Evolutionary conservation across 2,329 filamentous ascomycete genomes (phyloP).

Genomic region (Aspergillus transmontanensis): DNA sequence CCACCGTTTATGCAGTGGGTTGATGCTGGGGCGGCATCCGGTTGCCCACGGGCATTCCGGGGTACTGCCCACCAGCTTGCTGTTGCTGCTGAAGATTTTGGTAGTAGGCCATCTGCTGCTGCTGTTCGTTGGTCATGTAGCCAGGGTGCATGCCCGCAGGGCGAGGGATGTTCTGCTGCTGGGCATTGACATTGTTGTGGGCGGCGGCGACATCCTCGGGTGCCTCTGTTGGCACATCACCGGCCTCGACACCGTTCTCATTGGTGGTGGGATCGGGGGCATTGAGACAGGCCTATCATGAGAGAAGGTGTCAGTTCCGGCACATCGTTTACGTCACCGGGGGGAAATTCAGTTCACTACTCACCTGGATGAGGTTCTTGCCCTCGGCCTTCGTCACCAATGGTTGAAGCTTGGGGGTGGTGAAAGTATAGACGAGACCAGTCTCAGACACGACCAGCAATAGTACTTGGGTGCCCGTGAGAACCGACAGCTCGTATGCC

Average conservation of each 20-base stretch:
- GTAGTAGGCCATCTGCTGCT: constrained; percentile 80
- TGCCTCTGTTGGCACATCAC: constrained; percentile 74
- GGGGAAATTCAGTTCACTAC: constrained; percentile 39
- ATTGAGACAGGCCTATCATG: constrained; percentile 84
- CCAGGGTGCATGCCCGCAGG: constrained; percentile 71
- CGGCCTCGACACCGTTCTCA: constrained; percentile 78
- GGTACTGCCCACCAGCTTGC: constrained; percentile 68
- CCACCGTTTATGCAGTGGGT: constrained; percentile 65
- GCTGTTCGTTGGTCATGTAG: constrained; percentile 66
- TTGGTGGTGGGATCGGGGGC: constrained; percentile 86
- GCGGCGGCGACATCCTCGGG: constrained; percentile 80
- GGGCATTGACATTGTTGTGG: constrained; percentile 73
- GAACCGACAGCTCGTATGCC: constrained; percentile 96
- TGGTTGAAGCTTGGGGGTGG: constrained; percentile 95
- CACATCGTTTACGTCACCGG: not conserved
- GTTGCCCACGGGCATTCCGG: constrained; percentile 71
- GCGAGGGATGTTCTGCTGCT: constrained; percentile 66
- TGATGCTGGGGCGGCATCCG: constrained; percentile 82
- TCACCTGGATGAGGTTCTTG: constrained; percentile 98
- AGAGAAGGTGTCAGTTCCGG: constrained; percentile 2
- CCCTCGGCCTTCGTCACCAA: constrained; percentile 97
- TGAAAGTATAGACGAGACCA: constrained; percentile 96
- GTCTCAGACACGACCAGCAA: constrained; percentile 97
- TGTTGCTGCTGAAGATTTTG: constrained; percentile 76
- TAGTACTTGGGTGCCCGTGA: constrained; percentile 96